Conservation (phyloP, 768 basidiomycete genomes). For the Trametes villosa region DNA sequence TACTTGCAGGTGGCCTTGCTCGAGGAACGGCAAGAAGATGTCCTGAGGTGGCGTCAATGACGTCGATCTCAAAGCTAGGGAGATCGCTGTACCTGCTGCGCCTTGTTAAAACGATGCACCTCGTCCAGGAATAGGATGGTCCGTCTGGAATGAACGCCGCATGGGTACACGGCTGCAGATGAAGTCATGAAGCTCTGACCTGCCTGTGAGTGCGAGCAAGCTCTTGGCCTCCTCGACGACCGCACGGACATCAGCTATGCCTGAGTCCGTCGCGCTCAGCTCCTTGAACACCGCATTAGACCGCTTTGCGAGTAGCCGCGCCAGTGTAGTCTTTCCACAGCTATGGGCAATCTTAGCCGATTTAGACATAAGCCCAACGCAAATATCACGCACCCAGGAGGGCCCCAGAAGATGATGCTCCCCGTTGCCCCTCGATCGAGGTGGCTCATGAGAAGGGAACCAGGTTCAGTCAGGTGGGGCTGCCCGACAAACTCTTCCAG, state of each 20-base stretch:
- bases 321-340: constrained; percentile 78
- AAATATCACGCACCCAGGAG: constrained; percentile 56
- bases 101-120: constrained; percentile 78
- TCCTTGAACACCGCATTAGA: constrained; percentile 72
- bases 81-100: constrained; percentile 56
- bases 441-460: constrained; percentile 58
- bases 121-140: constrained; percentile 85
- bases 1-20: constrained; percentile 73
- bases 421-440: constrained; percentile 57
- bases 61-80: not conserved
- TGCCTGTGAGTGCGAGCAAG: constrained; percentile 63
- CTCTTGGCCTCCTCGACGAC: constrained; percentile 79
- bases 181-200: constrained; percentile 42
- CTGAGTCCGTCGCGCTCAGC: constrained; percentile 71
- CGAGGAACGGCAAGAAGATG: constrained; percentile 80
- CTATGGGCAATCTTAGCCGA: constrained; percentile 33
- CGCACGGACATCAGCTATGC: constrained; percentile 71
- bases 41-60: constrained; percentile 49
- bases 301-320: constrained; percentile 66
- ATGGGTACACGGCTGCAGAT: not conserved
- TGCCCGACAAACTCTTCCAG: constrained; percentile 79
- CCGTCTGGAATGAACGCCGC: constrained; percentile 44
- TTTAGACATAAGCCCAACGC: not conserved
- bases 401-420: constrained; percentile 75
- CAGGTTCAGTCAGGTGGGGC: constrained; percentile 57